phyloP scores from a whole-genome alignment of 495 filamentous ascomycete genomes.

The Aspergillus sparsus region DNA sequence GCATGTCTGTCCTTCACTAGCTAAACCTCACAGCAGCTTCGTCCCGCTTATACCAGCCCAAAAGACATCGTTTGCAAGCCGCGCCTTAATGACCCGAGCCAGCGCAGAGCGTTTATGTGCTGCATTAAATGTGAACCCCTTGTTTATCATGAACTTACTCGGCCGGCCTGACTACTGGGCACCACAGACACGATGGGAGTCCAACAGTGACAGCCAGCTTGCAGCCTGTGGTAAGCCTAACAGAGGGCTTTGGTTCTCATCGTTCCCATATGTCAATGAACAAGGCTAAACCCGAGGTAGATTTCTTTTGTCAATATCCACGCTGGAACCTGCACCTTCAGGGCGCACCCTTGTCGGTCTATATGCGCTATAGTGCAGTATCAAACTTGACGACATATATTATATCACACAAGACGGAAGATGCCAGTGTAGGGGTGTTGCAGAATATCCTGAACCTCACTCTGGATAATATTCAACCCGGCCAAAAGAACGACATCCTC shows the following conservation, averaged over 20 bases:
- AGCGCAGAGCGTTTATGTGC: neutral
- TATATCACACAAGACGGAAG: constrained; percentile 3
- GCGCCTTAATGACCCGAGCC: neutral
- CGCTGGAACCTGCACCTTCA: constrained; percentile 4
- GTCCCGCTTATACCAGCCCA: constrained; percentile 3
- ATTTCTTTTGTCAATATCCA: constrained; percentile 8
- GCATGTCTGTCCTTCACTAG: too few relatives aligned
- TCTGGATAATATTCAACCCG: neutral
- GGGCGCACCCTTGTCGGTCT: constrained; percentile 3
- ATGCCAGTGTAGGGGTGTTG: neutral
- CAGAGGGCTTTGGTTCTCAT: neutral
- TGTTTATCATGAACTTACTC: constrained; percentile 8
- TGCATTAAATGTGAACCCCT: neutral
- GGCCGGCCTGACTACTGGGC: constrained; percentile 5
- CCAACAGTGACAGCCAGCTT: neutral
- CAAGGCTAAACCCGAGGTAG: neutral
- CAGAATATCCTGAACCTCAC: neutral
- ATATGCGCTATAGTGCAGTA: constrained; percentile 3
- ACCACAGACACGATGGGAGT: constrained; percentile 4
- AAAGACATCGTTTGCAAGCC: constrained; percentile 1
- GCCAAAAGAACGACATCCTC: neutral
- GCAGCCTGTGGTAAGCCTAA: constrained; percentile 1
- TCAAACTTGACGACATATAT: constrained; percentile 2
- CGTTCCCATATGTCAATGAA: neutral
- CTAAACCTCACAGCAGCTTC: neutral